phyloP scores from a whole-genome alignment of 306 rosid genomes.

The Delonix regia region DNA sequence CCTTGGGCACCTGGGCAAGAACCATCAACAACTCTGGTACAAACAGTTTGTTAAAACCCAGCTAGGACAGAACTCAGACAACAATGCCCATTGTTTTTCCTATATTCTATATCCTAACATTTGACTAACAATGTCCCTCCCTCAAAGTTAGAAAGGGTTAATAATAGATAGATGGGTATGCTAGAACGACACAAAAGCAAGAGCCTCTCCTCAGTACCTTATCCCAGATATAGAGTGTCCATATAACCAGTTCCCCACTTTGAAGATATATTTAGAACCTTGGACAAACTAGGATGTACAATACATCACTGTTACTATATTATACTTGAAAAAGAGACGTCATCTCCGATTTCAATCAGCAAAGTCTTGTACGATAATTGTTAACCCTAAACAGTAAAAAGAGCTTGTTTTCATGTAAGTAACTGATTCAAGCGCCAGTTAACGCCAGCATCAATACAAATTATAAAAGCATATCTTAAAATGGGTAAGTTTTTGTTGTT shows the following conservation, averaged over 20 bases:
- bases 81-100: background rate
- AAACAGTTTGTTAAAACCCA: background rate
- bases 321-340: background rate
- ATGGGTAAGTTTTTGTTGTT: background rate
- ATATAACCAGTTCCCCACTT: background rate
- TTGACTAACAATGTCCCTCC: background rate
- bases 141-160: background rate
- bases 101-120: background rate
- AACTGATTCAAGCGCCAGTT: no score
- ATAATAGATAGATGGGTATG: background rate
- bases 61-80: background rate
- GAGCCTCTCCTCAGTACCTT: background rate
- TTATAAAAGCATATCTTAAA: background rate
- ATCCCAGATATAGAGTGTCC: background rate
- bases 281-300: background rate
- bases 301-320: background rate
- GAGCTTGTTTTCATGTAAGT: no score
- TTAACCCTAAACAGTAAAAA: no score
- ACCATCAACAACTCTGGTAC: background rate
- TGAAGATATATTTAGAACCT: background rate
- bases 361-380: no score
- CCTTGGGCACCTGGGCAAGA: background rate
- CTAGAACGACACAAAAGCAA: background rate
- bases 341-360: background rate
- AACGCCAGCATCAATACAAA: background rate